Evolutionary conservation across 495 filamentous ascomycete genomes (phyloP).

Genomic region (Aspergillus carlsbadensis): DNA sequence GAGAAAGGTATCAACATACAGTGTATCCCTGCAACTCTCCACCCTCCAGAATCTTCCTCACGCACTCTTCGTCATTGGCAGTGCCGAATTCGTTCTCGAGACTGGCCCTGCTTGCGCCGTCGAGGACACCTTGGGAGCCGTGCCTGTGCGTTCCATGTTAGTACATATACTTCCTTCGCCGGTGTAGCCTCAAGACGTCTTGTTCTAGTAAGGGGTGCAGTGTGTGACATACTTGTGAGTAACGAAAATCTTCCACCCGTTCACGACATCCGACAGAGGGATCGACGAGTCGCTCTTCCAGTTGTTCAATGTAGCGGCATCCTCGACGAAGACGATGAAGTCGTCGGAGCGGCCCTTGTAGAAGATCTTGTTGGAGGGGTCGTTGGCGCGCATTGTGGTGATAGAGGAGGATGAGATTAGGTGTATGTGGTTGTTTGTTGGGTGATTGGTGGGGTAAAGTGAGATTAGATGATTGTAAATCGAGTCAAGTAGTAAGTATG

Average conservation of each 20-base stretch:
- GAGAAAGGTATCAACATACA: slow-evolving; percentile 48
- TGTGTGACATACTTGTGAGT: slow-evolving; percentile 74
- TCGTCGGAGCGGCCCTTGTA: slow-evolving; percentile 86
- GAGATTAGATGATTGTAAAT: background rate
- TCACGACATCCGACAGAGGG: slow-evolving; percentile 81
- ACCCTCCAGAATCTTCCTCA: slow-evolving; percentile 75
- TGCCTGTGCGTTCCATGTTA: no score
- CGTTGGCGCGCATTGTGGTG: slow-evolving; percentile 79
- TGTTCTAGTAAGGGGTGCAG: no score
- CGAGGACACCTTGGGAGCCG: slow-evolving; percentile 76
- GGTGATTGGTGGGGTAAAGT: background rate
- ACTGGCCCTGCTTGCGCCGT: slow-evolving; percentile 67
- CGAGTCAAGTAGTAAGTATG: background rate
- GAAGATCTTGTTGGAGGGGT: slow-evolving; percentile 74
- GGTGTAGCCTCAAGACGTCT: no score
- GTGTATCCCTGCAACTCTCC: slow-evolving; percentile 66
- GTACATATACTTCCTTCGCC: no score
- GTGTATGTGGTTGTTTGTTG: background rate
- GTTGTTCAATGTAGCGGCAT: slow-evolving; percentile 64
- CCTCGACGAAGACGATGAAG: slow-evolving; percentile 89
- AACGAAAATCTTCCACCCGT: slow-evolving; percentile 84
- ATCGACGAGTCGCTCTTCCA: slow-evolving; percentile 81
- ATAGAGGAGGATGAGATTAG: slow-evolving; percentile 9
- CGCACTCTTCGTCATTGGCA: slow-evolving; percentile 68
- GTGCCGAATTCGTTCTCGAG: slow-evolving; percentile 91